These are phyloP conservation scores for Nakazawaea peltata DNA, from an alignment of 805 yeast species.

Conservation along the genomic window DNA sequence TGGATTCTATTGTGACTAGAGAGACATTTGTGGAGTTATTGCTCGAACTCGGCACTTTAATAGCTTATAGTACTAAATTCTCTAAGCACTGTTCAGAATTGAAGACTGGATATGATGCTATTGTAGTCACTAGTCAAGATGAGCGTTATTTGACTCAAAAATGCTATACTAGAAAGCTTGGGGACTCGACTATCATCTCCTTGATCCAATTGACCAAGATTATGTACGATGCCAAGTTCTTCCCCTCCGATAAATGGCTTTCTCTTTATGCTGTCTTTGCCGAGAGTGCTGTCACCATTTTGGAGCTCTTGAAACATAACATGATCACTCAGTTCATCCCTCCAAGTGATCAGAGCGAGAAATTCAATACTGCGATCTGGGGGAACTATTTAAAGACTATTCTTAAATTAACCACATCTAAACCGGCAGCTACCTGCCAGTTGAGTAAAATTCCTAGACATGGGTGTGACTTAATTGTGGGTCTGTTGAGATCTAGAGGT, in stretches of 20 bases:
- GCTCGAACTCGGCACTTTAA: conserved; percentile 59
- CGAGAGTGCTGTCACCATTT: conserved; percentile 45
- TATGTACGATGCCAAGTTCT: conserved; percentile 46
- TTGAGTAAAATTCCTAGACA: conserved; percentile 65
- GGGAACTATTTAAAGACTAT: conserved; percentile 53
- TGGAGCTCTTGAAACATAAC: conserved; percentile 45
- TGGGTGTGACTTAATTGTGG: conserved; percentile 58
- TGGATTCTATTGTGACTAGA: conserved; percentile 69
- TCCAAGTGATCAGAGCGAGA: conserved; percentile 36
- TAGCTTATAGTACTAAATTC: conserved; percentile 45
- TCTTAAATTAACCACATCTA: conserved; percentile 53
- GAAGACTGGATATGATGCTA: conserved; percentile 32
- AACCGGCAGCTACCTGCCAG: conserved; percentile 62
- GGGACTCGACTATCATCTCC: conserved; percentile 1
- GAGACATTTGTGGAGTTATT: conserved; percentile 64
- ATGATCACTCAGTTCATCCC: conserved; percentile 48
- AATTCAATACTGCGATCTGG: conserved; percentile 60
- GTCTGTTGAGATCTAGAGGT: conserved; percentile 53
- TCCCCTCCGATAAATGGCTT: conserved; percentile 68
- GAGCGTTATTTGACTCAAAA: conserved; percentile 14
- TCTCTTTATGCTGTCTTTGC: conserved; percentile 52
- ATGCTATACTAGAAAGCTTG: conserved; percentile 16
- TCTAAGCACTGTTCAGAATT: conserved; percentile 32
- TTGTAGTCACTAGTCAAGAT: conserved; percentile 35
- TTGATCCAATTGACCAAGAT: conserved; percentile 21